A percentile compares a stretch with the other conserved stretches of the same genome.
phyloP scores from a whole-genome alignment of 192 early-diverging fungal species.

The Coemansia asiatica region DNA sequence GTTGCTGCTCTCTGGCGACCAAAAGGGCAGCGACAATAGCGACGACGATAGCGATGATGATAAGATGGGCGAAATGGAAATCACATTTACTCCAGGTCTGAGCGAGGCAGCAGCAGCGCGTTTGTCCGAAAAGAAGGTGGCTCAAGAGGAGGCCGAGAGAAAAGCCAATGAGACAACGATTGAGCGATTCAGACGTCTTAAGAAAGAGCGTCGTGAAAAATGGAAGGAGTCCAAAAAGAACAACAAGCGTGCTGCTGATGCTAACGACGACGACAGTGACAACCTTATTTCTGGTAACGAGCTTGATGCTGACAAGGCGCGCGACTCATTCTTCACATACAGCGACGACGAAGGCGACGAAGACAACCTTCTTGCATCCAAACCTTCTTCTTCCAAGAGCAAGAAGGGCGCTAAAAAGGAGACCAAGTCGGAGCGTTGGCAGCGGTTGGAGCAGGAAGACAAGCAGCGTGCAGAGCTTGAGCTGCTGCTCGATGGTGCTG shows the following conservation, averaged over 20 bases:
- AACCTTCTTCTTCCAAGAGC: not conserved
- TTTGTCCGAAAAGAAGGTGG: conserved; percentile 59
- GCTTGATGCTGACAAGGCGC: conserved; percentile 50
- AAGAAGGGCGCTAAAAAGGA: conserved; percentile 50
- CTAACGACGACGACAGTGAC: conserved; percentile 47
- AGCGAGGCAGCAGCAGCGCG: conserved; percentile 62
- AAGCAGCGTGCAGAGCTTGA: conserved; percentile 76
- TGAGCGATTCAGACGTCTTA: conserved; percentile 76
- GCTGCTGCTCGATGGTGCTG: conserved; percentile 72
- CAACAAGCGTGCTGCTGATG: conserved; percentile 3
- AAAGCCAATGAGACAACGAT: conserved; percentile 77
- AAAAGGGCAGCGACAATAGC: conserved; percentile 31
- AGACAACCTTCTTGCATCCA: not conserved
- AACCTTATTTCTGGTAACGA: conserved; percentile 61
- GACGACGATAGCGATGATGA: conserved; percentile 45
- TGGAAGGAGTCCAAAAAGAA: conserved; percentile 56
- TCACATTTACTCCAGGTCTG: conserved; percentile 92
- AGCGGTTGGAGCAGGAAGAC: conserved; percentile 60
- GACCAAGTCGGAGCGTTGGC: conserved; percentile 55
- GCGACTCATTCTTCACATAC: conserved; percentile 59
- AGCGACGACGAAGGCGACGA: conserved; percentile 54
- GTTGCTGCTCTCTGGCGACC: conserved; percentile 24
- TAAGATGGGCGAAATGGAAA: conserved; percentile 80
- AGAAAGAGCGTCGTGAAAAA: conserved; percentile 74
- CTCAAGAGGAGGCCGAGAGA: conserved; percentile 28